Evolutionary conservation across 2,329 filamentous ascomycete species (phyloP).

Genomic region (Zymoseptoria brevis): DNA sequence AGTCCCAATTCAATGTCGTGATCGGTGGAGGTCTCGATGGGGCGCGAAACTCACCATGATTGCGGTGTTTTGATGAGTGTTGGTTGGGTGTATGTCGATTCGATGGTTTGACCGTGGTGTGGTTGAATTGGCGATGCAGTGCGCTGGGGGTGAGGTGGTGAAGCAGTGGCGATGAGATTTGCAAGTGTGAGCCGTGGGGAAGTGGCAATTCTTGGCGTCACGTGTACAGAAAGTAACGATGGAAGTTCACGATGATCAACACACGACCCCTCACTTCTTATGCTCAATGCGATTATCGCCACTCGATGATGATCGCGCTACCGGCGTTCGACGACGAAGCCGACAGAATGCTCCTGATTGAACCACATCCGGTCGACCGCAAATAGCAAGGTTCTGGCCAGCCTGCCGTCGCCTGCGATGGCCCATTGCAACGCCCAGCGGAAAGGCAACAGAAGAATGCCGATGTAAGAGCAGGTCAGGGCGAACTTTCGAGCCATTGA

Average conservation of each 20-base stretch:
- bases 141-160: neutral
- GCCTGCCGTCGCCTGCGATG: neutral
- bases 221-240: neutral
- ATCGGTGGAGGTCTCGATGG: conserved; percentile 11
- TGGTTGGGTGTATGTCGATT: conserved; percentile 5
- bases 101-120: conserved; percentile 9
- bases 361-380: neutral
- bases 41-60: conserved; percentile 24
- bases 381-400: neutral
- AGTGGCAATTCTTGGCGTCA: neutral
- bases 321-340: neutral
- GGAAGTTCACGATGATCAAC: neutral
- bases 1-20: conserved; percentile 17
- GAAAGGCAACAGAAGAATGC: neutral
- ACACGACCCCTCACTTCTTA: neutral
- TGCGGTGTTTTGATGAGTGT: conserved; percentile 20
- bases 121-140: conserved; percentile 15
- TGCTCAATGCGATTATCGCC: neutral
- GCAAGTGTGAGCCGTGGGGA: neutral
- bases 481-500: no score
- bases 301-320: neutral
- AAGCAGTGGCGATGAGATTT: neutral
- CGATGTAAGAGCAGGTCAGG: no score
- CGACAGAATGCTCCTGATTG: neutral
- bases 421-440: neutral